Evolutionary conservation across 306 rosid genomes (phyloP).

Genomic region (Rubus idaeus): DNA sequence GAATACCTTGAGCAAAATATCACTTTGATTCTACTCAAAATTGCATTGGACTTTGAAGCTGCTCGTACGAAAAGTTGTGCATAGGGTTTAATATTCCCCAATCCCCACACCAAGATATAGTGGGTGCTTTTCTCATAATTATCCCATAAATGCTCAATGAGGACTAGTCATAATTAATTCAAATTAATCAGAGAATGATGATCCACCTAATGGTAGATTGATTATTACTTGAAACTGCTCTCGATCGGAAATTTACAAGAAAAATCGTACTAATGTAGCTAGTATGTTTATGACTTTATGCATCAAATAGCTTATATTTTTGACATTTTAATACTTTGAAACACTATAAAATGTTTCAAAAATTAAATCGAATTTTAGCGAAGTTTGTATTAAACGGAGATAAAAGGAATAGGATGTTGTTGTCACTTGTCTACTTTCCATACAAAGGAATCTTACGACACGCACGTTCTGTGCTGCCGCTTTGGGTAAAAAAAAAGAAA

Average conservation of each 20-base stretch:
- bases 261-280: too few relatives aligned
- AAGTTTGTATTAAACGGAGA: too few relatives aligned
- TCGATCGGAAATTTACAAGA: too few relatives aligned
- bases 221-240: too few relatives aligned
- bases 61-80: conserved; percentile 46
- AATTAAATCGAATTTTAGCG: too few relatives aligned
- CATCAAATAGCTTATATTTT: too few relatives aligned
- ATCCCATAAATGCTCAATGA: conserved; percentile 16
- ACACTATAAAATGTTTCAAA: background rate
- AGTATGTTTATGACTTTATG: too few relatives aligned
- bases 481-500: conserved; percentile 7
- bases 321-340: too few relatives aligned
- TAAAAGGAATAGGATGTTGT: conserved; percentile 34
- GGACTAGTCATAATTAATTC: background rate
- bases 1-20: conserved; percentile 27
- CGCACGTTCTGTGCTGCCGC: conserved; percentile 39
- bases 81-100: conserved; percentile 34
- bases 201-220: background rate
- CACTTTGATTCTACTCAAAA: conserved; percentile 46
- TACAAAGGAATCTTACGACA: conserved; percentile 44
- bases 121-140: conserved; percentile 27
- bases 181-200: background rate
- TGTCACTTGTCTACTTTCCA: conserved; percentile 27
- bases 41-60: conserved; percentile 39
- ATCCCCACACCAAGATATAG: background rate